phyloP scores from a whole-genome alignment of 768 basidiomycete species.

The Collybia sp. region DNA sequence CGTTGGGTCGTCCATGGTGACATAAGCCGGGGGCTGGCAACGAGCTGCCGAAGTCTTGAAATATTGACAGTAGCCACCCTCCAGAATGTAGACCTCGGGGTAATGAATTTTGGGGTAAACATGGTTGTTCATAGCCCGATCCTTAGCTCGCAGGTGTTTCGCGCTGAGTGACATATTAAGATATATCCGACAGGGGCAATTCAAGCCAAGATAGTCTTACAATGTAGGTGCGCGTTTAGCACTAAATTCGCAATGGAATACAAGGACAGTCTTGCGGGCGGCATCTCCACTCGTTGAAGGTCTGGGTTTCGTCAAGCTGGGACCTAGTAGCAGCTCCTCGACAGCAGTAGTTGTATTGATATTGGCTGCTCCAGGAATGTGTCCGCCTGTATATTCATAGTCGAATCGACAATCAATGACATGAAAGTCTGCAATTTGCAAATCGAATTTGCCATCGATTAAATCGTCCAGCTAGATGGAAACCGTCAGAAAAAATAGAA shows the following conservation, averaged over 20 bases:
- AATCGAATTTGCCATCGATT: constrained; percentile 67
- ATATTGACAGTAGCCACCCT: constrained; percentile 93
- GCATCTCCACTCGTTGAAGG: constrained; percentile 74
- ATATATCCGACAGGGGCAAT: background rate
- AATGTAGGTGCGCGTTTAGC: constrained; percentile 94
- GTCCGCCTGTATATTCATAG: constrained; percentile 93
- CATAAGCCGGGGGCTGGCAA: constrained; percentile 81
- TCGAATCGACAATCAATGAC: constrained; percentile 97
- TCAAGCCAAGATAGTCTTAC: constrained; percentile 41
- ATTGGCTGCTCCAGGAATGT: constrained; percentile 89
- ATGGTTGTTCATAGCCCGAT: constrained; percentile 84
- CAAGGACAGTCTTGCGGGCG: constrained; percentile 73
- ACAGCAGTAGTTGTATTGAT: constrained; percentile 77
- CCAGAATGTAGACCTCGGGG: constrained; percentile 94
- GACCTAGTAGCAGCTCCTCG: constrained; percentile 75
- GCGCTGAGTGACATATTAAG: constrained; percentile 47
- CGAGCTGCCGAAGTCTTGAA: constrained; percentile 62
- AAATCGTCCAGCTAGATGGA: constrained; percentile 64
- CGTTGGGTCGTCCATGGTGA: constrained; percentile 92
- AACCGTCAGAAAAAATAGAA: no score
- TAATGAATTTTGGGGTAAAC: constrained; percentile 91
- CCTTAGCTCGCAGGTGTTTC: constrained; percentile 87
- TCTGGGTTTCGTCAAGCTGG: constrained; percentile 47
- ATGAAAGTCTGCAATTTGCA: constrained; percentile 62
- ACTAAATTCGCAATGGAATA: constrained; percentile 99